Conservation (phyloP, 2,329 filamentous ascomycete species). For the Trichophyton rubrum region DNA sequence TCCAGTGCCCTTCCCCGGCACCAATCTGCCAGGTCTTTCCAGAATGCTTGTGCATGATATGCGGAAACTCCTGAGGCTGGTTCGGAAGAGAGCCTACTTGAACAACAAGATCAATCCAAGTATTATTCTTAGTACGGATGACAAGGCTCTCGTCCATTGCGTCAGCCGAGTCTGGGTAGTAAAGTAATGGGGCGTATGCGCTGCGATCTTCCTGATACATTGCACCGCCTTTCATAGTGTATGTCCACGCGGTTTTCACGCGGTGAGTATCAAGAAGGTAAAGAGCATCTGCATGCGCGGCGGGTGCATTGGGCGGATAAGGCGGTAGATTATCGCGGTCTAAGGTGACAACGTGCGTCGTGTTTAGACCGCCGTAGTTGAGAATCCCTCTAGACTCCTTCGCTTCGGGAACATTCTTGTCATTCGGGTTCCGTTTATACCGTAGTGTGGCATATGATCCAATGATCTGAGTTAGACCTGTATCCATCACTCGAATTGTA, state of each 20-base stretch:
- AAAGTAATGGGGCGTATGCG: slow-evolving; percentile 22
- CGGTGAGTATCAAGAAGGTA: slow-evolving; percentile 22
- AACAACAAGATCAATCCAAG: slow-evolving; percentile 27
- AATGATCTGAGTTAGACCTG: slow-evolving; percentile 41
- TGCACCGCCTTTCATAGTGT: slow-evolving; percentile 4
- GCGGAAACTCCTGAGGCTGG: slow-evolving; percentile 17
- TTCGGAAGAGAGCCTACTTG: background rate
- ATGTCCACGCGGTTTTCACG: background rate
- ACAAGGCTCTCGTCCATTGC: slow-evolving; percentile 19
- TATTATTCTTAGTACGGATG: slow-evolving; percentile 25
- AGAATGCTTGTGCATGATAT: slow-evolving; percentile 39
- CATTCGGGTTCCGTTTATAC: slow-evolving; percentile 22
- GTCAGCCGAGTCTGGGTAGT: slow-evolving; percentile 17
- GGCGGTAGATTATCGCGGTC: slow-evolving; percentile 17
- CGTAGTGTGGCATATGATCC: slow-evolving; percentile 39
- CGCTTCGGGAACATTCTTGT: background rate
- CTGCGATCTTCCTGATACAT: background rate
- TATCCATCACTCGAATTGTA: slow-evolving; percentile 38
- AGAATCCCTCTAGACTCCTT: background rate
- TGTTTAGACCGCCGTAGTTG: background rate
- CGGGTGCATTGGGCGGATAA: slow-evolving; percentile 34
- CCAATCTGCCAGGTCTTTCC: slow-evolving; percentile 37
- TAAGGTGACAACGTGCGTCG: background rate
- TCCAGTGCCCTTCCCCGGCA: slow-evolving; percentile 26
- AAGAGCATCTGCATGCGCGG: slow-evolving; percentile 13